Base-by-base conservation (phyloP, 2,329 filamentous ascomycete genomes). In the Sporothrix phasma region DNA sequence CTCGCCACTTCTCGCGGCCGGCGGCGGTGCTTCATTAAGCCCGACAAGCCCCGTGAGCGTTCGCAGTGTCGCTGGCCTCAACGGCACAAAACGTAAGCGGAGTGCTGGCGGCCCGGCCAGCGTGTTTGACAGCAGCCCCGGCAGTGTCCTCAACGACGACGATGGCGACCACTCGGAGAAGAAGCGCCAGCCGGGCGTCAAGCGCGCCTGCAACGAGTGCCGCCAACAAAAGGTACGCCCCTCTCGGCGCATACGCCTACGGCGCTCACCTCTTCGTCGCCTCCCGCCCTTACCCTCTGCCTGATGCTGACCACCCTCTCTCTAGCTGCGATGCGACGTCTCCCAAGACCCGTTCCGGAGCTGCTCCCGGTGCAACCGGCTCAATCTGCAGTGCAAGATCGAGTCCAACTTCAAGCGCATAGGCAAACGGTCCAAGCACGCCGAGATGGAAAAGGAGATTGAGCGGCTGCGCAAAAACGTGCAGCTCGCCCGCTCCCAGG, bases 381-480 rank as follows among this genome's bases (percentile, higher is more conserved):
- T 92, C 72, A 89, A 88, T 75, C 85, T 93, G 66, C 84, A 87
- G 67, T 94, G 90, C 80, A 90, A 90, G 74, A 93, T 94, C 74
- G 89, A 93, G 74, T 89, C 88, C 71, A 91, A 92, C 75, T 93
- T 93, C 77, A 92, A 92, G 80, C 86, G 89, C 69, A 80, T 92
- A 19, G 75, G 89, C 67, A 94, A 94, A 78, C 84, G 89, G 47
- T 89, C 85, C 68, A 89, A 90, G 73, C 89, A 93, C 75, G 89
- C 89, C 71, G 89, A 92, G 76, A 92, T 92, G 88, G 89, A 91
- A 73, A 88, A 86, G 76, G 88, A 92, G 74, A 89, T 92, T 71
- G 88, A 90, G 65, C 84, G 80, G 67, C 76, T 88, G 68, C 83
- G 86, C 61, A 81, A 84, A 53, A 84, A 80, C 70, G 79, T 89